Percentiles rank a stretch among this genome's conserved stretches.
These are phyloP conservation scores for Vanderwaltozyma verrucispora DNA, from an alignment of 805 yeast genomes.

Conservation along the genomic window DNA sequence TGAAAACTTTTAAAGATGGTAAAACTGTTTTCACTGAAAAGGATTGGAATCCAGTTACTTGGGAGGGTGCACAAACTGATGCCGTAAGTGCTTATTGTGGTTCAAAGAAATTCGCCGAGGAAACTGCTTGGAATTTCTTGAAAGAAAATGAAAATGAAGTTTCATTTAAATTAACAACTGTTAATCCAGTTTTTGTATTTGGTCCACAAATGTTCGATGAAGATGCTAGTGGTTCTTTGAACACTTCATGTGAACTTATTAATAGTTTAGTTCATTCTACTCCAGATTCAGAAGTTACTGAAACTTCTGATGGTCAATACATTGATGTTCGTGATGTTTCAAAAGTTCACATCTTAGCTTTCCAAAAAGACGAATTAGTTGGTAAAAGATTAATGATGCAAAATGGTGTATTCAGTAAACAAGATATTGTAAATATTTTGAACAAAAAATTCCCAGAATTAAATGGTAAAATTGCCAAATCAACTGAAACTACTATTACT, in stretches of 20 bases:
- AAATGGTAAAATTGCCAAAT: conserved; percentile 29
- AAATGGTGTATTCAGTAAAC: conserved; percentile 19
- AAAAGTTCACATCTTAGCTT: conserved; percentile 41
- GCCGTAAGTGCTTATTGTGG: conserved; percentile 41
- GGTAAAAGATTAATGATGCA: conserved; percentile 28
- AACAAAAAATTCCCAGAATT: conserved; percentile 34
- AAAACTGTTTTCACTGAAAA: conserved; percentile 33
- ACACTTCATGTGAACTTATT: conserved; percentile 35
- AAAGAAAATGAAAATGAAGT: conserved; percentile 24
- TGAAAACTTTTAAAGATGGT: conserved; percentile 11
- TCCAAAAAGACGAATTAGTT: conserved; percentile 29
- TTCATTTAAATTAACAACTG: conserved; percentile 35
- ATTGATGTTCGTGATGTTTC: conserved; percentile 60
- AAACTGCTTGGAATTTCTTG: conserved; percentile 47
- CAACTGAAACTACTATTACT: not conserved
- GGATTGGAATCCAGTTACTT: conserved; percentile 45
- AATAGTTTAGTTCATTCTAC: conserved; percentile 21
- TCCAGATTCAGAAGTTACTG: conserved; percentile 5
- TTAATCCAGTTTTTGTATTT: conserved; percentile 47
- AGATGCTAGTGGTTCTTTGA: conserved; percentile 30
- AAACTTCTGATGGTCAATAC: conserved; percentile 12
- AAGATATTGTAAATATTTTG: conserved; percentile 25
- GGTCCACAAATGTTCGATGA: conserved; percentile 51
- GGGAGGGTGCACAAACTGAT: conserved; percentile 33
- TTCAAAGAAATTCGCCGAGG: conserved; percentile 54